Conservation (phyloP, 2,329 filamentous ascomycete species). For the Neonectria faginata region DNA sequence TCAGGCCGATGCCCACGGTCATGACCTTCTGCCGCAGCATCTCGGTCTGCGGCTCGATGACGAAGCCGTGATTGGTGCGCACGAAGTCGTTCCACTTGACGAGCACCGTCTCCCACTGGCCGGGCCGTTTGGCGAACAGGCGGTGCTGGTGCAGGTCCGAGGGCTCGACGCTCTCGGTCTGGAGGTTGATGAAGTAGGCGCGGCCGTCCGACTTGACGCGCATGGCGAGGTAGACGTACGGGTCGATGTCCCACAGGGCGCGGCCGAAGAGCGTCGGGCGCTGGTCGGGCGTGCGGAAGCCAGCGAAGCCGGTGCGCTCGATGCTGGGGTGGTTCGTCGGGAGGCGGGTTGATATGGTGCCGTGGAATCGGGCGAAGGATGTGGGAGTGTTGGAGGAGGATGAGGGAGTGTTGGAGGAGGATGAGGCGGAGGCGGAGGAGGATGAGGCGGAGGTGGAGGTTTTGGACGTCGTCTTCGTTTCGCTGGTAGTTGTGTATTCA, state of each 20-base stretch:
- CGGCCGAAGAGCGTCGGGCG: slow-evolving; percentile 86
- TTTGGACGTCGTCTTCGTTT: slow-evolving; percentile 33
- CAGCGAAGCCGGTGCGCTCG: slow-evolving; percentile 86
- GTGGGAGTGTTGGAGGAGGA: slow-evolving; percentile 39
- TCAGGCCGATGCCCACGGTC: slow-evolving; percentile 88
- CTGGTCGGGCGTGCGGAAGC: slow-evolving; percentile 85
- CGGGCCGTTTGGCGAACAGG: slow-evolving; percentile 80
- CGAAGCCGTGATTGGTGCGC: slow-evolving; percentile 90
- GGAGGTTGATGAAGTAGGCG: slow-evolving; percentile 94
- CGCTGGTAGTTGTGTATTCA: slow-evolving; percentile 65
- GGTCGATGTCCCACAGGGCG: slow-evolving; percentile 88
- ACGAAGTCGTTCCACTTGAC: slow-evolving; percentile 95
- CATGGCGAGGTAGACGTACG: slow-evolving; percentile 87
- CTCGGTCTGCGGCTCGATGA: slow-evolving; percentile 92
- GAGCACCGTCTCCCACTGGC: slow-evolving; percentile 95
- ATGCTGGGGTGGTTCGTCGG: slow-evolving; percentile 80
- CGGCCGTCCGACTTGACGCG: slow-evolving; percentile 91
- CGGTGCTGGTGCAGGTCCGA: slow-evolving; percentile 98
- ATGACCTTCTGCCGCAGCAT: slow-evolving; percentile 87
- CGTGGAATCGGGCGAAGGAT: slow-evolving; percentile 83
- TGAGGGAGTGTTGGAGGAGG: too few species aligned
- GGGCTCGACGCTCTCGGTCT: slow-evolving; percentile 92
- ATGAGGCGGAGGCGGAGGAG: slow-evolving; percentile 16
- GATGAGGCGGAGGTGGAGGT: slow-evolving; percentile 19
- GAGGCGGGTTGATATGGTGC: slow-evolving; percentile 86